Evolutionary conservation across 2,329 filamentous ascomycete genomes (phyloP).

Genomic region (Fusarium anthophilum): DNA sequence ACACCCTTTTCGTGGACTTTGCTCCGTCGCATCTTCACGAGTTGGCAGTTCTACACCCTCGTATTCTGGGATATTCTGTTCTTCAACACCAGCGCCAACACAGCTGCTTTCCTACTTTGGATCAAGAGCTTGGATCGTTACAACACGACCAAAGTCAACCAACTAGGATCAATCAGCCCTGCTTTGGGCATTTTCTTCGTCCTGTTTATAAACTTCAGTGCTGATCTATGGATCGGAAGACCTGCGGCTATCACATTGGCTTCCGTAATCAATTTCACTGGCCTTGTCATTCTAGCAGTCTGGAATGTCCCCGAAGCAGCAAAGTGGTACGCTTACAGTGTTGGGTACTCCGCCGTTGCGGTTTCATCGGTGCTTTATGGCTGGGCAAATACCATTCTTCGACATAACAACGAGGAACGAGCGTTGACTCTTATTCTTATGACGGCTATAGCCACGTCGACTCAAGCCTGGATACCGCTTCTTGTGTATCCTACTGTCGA

Average conservation of each 20-base stretch:
- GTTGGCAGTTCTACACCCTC: neutral
- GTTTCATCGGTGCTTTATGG: neutral
- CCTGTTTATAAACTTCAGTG: neutral
- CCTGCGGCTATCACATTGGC: neutral
- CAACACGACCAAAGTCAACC: neutral
- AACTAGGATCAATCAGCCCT: neutral
- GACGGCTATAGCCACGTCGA: neutral
- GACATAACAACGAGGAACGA: neutral
- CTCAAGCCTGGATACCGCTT: neutral
- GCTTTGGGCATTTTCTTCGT: neutral
- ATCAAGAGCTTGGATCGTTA: neutral
- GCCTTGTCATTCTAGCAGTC: neutral
- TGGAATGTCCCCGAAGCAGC: neutral
- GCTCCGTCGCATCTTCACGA: neutral
- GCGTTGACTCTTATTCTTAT: neutral
- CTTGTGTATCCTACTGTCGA: neutral
- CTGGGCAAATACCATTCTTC: neutral
- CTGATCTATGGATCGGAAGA: neutral
- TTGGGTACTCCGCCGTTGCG: neutral
- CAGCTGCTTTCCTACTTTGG: neutral
- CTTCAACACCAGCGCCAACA: neutral
- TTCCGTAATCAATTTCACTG: neutral
- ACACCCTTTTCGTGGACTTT: neutral
- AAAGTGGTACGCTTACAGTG: neutral
- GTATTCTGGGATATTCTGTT: neutral